Evolutionary conservation across 352 stramenopile species (phyloP).

Genomic region (Globisporangium radiosum): DNA sequence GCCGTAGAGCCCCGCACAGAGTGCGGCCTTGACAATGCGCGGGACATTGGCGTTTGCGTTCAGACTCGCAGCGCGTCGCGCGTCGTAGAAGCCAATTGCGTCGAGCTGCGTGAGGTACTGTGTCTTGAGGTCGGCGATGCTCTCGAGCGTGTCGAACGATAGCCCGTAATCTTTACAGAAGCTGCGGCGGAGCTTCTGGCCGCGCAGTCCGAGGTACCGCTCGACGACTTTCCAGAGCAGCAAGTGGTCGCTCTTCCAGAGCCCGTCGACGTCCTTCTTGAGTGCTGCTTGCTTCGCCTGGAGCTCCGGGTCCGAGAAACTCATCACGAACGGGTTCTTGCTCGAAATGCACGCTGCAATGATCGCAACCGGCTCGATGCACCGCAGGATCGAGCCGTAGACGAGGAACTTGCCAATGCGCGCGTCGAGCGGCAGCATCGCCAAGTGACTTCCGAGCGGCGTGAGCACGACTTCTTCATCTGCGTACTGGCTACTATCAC

Average conservation of each 20-base stretch:
- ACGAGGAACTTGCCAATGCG: conserved; percentile 86
- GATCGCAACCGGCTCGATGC: conserved; percentile 72
- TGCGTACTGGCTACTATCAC: no score
- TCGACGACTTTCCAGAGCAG: conserved; percentile 79
- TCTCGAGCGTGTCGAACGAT: conserved; percentile 86
- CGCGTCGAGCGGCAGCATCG: conserved; percentile 78
- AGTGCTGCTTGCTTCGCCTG: conserved; percentile 45
- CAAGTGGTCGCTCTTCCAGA: conserved; percentile 76
- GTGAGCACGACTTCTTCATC: conserved; percentile 82
- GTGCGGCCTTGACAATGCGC: conserved; percentile 88
- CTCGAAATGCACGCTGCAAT: conserved; percentile 79
- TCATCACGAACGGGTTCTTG: conserved; percentile 76
- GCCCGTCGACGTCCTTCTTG: conserved; percentile 57
- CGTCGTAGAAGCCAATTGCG: conserved; percentile 74
- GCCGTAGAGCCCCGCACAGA: conserved; percentile 75
- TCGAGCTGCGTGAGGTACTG: conserved; percentile 84
- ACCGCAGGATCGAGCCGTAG: conserved; percentile 84
- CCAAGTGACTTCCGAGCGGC: conserved; percentile 86
- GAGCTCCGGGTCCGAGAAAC: conserved; percentile 56
- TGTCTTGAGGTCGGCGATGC: conserved; percentile 87
- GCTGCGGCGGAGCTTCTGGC: conserved; percentile 40
- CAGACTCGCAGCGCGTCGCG: conserved; percentile 22
- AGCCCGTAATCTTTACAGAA: conserved; percentile 75
- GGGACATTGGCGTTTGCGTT: conserved; percentile 68
- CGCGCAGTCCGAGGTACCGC: conserved; percentile 38